Evolutionary conservation across 176 grass and related monocot species (phyloP), one percentile per base, ranked within the genome.

Genomic region (Ensete ventricosum): DNA sequence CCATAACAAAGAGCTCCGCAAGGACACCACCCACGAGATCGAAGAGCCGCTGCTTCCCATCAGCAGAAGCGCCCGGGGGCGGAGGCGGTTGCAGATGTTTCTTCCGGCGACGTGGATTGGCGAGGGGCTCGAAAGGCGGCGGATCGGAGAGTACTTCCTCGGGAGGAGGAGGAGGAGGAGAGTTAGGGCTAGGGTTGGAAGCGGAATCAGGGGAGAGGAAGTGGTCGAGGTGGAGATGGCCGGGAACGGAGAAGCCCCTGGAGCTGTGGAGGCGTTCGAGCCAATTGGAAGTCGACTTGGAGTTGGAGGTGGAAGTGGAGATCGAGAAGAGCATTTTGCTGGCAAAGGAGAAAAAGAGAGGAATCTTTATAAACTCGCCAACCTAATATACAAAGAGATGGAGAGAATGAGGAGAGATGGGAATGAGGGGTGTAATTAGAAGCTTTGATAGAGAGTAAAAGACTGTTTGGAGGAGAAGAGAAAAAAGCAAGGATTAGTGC

Each of bases 1-100:
- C 83, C 73, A 94, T 80, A 50, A 83, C 86, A 59, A 99, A 99
- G 21, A 99, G 55, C 26, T 99, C 90, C n/a, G 88, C 76, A 54
- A 99, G 67, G 50, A 79, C 73, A 76, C n/a, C 62, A 34, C 54
- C 54, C 71, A 87, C 55, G 11, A 76, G 79, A 82, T 80, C 51
- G 55, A 79, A 72, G 51, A 74, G 58, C 51, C 67, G 49, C 73
- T 76, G 43, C 60, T 77, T 50, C 43, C 53, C 75, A 20, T 51
- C 58, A 50, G 17, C 6, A 11, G 67, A 62, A 16, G 26, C 34
- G 26, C 21, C 67, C 1, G 29, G 52, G 49, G 59, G 12, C n/a
- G 57, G 77, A 54, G 65, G 53, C 65, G 9, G 65, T 14, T 14
- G 63, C 63, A 43, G 34, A 43, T 43, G 63, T 23, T 65, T 65